Conservation (phyloP, 1,284 basidiomycete genomes). For the Rhodotorula sp. region DNA sequence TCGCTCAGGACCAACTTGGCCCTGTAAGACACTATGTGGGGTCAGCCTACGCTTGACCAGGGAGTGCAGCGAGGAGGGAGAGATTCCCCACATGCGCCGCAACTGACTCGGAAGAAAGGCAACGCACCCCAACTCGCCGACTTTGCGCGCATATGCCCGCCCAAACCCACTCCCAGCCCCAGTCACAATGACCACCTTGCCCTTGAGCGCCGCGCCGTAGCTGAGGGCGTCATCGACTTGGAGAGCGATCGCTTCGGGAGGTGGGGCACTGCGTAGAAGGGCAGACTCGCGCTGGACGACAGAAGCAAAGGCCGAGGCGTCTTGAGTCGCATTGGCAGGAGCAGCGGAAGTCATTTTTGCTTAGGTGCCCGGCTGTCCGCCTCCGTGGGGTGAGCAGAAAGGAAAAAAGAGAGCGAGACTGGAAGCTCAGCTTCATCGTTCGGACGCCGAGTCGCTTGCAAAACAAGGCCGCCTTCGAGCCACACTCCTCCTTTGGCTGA, state of each 20-base stretch:
- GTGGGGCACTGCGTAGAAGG: background rate
- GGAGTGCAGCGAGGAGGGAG: too few species aligned
- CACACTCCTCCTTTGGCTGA: too few species aligned
- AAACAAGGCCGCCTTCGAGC: too few species aligned
- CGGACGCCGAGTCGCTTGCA: too few species aligned
- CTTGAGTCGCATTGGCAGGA: background rate
- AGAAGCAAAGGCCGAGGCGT: background rate
- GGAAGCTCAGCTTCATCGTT: too few species aligned
- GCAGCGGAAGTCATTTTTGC: background rate
- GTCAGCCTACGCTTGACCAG: too few species aligned
- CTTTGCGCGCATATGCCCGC: background rate
- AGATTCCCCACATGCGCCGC: too few species aligned
- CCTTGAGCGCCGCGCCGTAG: conserved; percentile 45
- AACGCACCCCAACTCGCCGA: background rate
- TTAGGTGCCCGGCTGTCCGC: too few species aligned
- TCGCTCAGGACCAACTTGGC: conserved; percentile 62
- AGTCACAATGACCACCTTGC: conserved; percentile 60
- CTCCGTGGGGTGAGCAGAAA: too few species aligned
- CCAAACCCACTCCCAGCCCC: conserved; percentile 61
- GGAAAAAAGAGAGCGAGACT: too few species aligned
- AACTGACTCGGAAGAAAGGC: too few species aligned
- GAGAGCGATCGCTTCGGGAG: background rate
- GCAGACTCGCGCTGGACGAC: background rate
- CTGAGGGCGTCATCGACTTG: conserved; percentile 1
- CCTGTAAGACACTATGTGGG: conserved; percentile 44